Base-by-base conservation (phyloP, 2,329 filamentous ascomycete genomes). In the Leptographium flavum region DNA sequence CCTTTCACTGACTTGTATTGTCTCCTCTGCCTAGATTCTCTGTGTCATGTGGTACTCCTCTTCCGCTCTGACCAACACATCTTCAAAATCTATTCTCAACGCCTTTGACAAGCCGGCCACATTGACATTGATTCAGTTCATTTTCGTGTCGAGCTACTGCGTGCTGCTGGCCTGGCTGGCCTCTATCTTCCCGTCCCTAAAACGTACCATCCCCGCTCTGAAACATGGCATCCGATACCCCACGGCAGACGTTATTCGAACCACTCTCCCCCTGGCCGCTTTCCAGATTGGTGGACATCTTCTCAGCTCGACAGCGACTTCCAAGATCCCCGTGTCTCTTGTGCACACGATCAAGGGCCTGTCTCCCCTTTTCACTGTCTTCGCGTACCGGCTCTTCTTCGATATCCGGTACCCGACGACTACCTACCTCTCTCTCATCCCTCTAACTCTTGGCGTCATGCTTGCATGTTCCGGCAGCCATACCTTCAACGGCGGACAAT, bases 261-360 rank as follows among this genome's bases (percentile, higher is more conserved):
- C 86, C 1, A 94, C 90, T 0, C 69, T 96, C n/a, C 92, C 92
- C 17, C 70, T 98, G 30, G 90, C 92, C 1, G 73, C 83, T 25
- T 98, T 98, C 62, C 88, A 95, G 62, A 85, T 98, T 43, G 83
- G 82, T 31, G 92, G 92, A 5, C 92, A 98, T 63, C 83, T 98
- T 35, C 70, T 96, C 38, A 94, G 86, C 61, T 94, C 90, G 6
- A 92, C 87, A 52, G 90, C 92, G 25, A 98, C 90, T 28, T 83
- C 87, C 42, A 85, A 87, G 60, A 96, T 98, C 45, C 90, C 92
- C 1, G 92, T 98, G 1, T 96, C 92, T 7, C 74, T 98, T 31
- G 92, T 98, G 4, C 92, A 98, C 63, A 98, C 92, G 1, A 96
- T 98, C 65, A 98, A 98, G 66, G 92, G 92, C 8, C 76, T 98